phyloP scores from a whole-genome alignment of 2,329 filamentous ascomycete genomes.

The Thermoascus crustaceus region DNA sequence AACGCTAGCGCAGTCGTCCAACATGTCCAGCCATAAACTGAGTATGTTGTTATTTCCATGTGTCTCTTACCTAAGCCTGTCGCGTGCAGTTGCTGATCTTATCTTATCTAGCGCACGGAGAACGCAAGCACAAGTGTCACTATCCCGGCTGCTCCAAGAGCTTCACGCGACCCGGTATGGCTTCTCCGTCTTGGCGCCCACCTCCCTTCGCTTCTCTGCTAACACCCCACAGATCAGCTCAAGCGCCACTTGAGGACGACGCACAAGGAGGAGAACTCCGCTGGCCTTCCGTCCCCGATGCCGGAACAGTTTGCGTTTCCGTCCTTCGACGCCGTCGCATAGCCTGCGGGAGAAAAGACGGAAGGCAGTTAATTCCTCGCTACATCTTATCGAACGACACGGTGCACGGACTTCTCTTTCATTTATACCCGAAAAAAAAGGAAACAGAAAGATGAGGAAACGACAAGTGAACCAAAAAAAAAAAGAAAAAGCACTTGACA shows the following conservation, averaged over 20 bases:
- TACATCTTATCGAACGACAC: too few species aligned
- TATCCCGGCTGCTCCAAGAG: slow-evolving; percentile 34
- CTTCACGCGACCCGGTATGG: slow-evolving; percentile 37
- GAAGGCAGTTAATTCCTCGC: too few species aligned
- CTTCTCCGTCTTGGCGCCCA: neutral
- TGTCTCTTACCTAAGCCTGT: too few species aligned
- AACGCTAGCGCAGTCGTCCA: slow-evolving; percentile 27
- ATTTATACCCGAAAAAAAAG: too few species aligned
- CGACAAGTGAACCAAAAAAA: too few species aligned
- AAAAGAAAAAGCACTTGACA: too few species aligned
- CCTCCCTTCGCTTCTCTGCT: neutral
- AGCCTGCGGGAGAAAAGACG: too few species aligned
- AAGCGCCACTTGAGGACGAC: slow-evolving; percentile 33
- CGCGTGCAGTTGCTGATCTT: neutral
- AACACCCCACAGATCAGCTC: slow-evolving; percentile 26
- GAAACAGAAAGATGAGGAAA: too few species aligned
- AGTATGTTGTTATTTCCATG: too few species aligned
- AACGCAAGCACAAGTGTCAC: slow-evolving; percentile 34
- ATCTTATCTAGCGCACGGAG: slow-evolving; percentile 26
- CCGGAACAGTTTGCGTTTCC: slow-evolving; percentile 16
- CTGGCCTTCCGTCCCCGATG: slow-evolving; percentile 16
- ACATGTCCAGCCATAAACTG: slow-evolving; percentile 38
- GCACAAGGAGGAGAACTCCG: slow-evolving; percentile 21
- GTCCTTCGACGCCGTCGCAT: slow-evolving; percentile 8
- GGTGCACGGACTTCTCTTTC: too few species aligned